Evolutionary conservation across 2,329 filamentous ascomycete genomes (phyloP).

Genomic region (Metarhizium brunneum): DNA sequence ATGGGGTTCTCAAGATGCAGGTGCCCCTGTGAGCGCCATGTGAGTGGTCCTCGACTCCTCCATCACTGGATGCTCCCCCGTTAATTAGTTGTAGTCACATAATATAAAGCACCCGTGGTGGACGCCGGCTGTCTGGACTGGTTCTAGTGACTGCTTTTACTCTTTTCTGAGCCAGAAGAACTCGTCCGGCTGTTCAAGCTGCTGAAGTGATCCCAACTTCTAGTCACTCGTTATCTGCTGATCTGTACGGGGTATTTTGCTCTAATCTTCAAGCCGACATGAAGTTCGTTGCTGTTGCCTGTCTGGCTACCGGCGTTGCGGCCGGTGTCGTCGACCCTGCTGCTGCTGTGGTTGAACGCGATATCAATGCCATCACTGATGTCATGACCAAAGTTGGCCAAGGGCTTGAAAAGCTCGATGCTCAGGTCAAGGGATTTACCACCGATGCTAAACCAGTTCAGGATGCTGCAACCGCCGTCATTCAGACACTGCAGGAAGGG

Average conservation of each 20-base stretch:
- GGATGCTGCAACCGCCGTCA: background rate
- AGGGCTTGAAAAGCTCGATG: background rate
- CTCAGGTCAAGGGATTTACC: background rate
- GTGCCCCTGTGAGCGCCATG: background rate
- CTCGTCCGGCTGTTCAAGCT: background rate
- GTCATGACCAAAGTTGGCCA: background rate
- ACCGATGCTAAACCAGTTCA: background rate
- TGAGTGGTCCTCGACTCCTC: background rate
- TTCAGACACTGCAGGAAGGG: constrained; percentile 3
- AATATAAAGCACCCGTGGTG: background rate
- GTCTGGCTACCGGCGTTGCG: constrained; percentile 4
- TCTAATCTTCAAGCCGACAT: background rate
- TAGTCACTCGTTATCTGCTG: constrained; percentile 2
- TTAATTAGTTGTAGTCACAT: background rate
- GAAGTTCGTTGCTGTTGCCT: constrained; percentile 4
- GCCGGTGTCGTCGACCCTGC: background rate
- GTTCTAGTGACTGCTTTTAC: background rate
- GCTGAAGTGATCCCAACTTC: constrained; percentile 1
- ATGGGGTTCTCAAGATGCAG: too few species aligned
- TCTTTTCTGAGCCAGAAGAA: background rate
- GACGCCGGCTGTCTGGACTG: background rate
- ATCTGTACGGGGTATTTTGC: background rate
- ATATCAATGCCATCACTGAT: background rate
- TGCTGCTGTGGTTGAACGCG: background rate
- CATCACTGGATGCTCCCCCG: background rate